phyloP scores from a whole-genome alignment of 768 basidiomycete genomes.

The Kwoniella dendrophila region DNA sequence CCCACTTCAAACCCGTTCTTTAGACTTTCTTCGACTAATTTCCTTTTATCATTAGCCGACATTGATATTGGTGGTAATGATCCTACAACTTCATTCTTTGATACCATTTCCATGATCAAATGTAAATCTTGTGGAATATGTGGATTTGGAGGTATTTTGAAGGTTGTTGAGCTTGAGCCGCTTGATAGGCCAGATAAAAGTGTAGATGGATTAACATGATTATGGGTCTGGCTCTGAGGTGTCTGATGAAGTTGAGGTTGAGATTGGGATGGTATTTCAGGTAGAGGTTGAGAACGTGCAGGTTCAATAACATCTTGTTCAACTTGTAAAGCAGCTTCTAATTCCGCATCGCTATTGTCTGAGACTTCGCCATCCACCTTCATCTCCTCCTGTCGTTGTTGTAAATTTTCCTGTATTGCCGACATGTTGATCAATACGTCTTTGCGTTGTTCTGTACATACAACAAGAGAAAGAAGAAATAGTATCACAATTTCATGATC shows the following conservation, averaged over 20 bases:
- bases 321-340: conserved; percentile 17
- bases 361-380: conserved; percentile 2
- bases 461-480: too few relatives aligned
- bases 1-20: conserved; percentile 19
- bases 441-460: too few relatives aligned
- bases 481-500: too few relatives aligned
- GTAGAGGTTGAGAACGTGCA: background rate
- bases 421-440: background rate
- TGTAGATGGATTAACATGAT: too few relatives aligned
- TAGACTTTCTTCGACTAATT: conserved; percentile 43
- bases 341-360: conserved; percentile 17
- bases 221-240: too few relatives aligned
- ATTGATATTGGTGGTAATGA: conserved; percentile 37
- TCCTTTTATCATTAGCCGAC: conserved; percentile 42
- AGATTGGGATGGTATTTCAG: background rate
- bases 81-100: conserved; percentile 39
- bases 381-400: background rate
- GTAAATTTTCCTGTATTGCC: background rate
- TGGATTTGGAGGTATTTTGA: conserved; percentile 34
- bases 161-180: conserved; percentile 14
- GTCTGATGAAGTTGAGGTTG: too few relatives aligned
- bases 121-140: conserved; percentile 49
- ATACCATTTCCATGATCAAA: conserved; percentile 53
- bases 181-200: too few relatives aligned
- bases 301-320: conserved; percentile 5